Evolutionary conservation across 306 rosid species (phyloP), one percentile per base, ranked within the genome.

Genomic region (Crataegus laevigata): DNA sequence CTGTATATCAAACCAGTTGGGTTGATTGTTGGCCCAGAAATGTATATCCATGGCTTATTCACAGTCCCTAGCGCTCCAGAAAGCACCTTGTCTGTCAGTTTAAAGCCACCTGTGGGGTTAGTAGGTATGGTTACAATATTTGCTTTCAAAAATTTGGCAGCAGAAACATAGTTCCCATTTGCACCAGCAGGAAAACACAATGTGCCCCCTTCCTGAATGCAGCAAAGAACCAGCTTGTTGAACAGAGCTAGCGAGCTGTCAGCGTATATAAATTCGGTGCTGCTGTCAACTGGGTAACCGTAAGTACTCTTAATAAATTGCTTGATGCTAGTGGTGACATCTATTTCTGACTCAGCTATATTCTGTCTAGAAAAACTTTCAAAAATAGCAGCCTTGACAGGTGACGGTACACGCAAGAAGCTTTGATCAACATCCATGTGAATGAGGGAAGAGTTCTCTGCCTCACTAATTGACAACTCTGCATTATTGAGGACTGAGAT

Each of bases 341-440:
- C 97, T 51, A 76, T 80, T 89, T 94, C 99, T 42, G 92, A 83
- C 72, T 94, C 99, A 1, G 90, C 78, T 94, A 90, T 82, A 84
- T 94, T 94, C 85, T 90, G 97, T 78, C 99, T 87, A 47, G 96
- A 89, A 92, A 92, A 94, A 80, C 99, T 89, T 89, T 92, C 99
- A 55, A 94, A 94, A 61, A 94, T 79, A 54, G 99, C 96, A 79
- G 96, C 96, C 85, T 89, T 92, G 80, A 92, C 96, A 58, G 88
- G 78, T 77, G 90, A 82, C 45, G 99, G 99, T 66, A 90, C 69
- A 51, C 85, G 89, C 84, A 94, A 89, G 85, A 89, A 90, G 87
- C 84, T 92, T 78, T 88, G 90, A 85, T 94, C 99, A 61, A 88
- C 90, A 36, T 94, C 99, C 99, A 94, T 92, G 89, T 92, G 97